Conservation (phyloP, 139 green algal species). For the Penium margaritaceum region DNA sequence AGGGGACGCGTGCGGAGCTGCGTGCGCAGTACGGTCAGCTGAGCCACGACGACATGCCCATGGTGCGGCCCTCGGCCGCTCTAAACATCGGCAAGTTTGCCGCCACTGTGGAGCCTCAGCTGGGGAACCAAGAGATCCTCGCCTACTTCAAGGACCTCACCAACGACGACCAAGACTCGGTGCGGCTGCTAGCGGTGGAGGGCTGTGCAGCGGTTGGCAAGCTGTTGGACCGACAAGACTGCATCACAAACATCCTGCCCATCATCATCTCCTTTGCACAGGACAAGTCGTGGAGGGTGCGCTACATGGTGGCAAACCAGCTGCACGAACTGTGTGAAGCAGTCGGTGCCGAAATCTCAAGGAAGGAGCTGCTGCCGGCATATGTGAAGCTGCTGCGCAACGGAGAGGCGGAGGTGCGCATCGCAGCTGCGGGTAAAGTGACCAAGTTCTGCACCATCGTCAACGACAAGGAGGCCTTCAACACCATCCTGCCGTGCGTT, state of each 20-base stretch:
- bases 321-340: constrained; percentile 74
- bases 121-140: constrained; percentile 71
- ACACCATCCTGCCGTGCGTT: constrained; percentile 70
- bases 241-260: constrained; percentile 65
- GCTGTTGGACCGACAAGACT: constrained; percentile 67
- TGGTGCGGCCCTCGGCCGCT: constrained; percentile 85
- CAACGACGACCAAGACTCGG: constrained; percentile 91
- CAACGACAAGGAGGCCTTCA: constrained; percentile 28
- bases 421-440: constrained; percentile 75
- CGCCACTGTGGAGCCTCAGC: constrained; percentile 65
- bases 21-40: constrained; percentile 69
- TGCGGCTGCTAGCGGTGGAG: constrained; percentile 89
- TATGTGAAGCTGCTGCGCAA: constrained; percentile 75
- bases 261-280: constrained; percentile 76
- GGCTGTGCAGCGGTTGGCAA: constrained; percentile 73
- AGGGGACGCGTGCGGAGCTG: constrained; percentile 59
- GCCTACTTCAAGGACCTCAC: constrained; percentile 79
- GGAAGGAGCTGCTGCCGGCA: constrained; percentile 64
- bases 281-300: constrained; percentile 97
- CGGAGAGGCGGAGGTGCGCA: constrained; percentile 70
- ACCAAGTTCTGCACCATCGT: constrained; percentile 58
- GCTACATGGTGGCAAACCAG: constrained; percentile 90
- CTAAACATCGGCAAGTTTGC: constrained; percentile 80
- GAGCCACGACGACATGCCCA: constrained; percentile 93
- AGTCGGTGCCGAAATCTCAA: constrained; percentile 63